A percentile compares a stretch with the other conserved stretches of the same genome.
Evolutionary conservation across 176 grass and related monocot genomes (phyloP).

Genomic region (Phoenix roebelenii): DNA sequence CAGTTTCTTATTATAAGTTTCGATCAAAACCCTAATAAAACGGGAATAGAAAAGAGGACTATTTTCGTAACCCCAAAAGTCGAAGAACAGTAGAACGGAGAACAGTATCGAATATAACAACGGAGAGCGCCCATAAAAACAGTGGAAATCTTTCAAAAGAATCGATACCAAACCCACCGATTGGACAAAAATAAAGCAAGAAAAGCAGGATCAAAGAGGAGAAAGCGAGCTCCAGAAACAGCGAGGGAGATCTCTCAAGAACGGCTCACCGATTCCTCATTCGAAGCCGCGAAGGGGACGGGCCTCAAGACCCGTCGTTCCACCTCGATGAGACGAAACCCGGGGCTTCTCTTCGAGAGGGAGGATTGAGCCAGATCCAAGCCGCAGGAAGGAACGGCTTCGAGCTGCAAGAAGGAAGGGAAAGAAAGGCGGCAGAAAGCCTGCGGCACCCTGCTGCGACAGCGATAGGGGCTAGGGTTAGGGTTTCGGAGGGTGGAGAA

Average conservation of each 20-base stretch:
- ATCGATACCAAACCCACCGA: too few species aligned
- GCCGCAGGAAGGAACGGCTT: neutral
- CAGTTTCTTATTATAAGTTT: too few species aligned
- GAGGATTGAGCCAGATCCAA: neutral
- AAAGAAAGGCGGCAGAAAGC: neutral
- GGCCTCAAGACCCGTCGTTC: neutral
- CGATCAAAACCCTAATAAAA: too few species aligned
- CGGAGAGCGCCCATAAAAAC: too few species aligned
- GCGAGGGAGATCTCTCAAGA: too few species aligned
- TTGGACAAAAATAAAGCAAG: too few species aligned
- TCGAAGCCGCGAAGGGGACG: constrained; percentile 4
- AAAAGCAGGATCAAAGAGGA: neutral
- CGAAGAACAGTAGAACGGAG: too few species aligned
- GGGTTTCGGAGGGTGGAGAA: constrained; percentile 2
- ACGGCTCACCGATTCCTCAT: constrained; percentile 13
- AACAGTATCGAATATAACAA: too few species aligned
- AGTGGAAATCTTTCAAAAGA: too few species aligned
- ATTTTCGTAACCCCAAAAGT: too few species aligned
- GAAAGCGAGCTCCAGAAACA: too few species aligned
- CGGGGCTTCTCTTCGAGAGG: neutral
- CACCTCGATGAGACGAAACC: neutral
- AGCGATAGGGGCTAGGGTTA: constrained; percentile 6
- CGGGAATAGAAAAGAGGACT: too few species aligned
- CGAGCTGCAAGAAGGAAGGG: constrained; percentile 6
- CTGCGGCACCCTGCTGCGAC: neutral